A percentile compares a stretch with the other conserved stretches of the same genome.
Conservation (phyloP, 73 alveolate species). For the Paramecium tetraurelia region DNA sequence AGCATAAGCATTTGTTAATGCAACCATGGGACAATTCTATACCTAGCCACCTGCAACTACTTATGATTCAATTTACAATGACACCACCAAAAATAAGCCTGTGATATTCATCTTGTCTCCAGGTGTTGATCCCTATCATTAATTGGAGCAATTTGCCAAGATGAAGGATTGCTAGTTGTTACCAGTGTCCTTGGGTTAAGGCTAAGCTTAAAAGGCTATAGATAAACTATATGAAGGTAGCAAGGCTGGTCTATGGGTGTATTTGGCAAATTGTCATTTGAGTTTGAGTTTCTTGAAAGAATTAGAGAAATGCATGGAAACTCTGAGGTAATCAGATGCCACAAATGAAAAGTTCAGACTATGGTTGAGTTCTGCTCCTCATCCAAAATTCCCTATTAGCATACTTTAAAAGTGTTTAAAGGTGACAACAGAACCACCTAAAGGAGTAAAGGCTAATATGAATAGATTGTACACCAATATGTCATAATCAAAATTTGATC, state of each 20-base stretch:
- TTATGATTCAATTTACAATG: conserved; percentile 90
- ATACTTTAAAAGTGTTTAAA: conserved; percentile 97
- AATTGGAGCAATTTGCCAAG: conserved; percentile 73
- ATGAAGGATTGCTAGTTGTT: conserved; percentile 63
- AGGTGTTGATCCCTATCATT: conserved; percentile 98
- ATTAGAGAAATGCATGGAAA: conserved; percentile 91
- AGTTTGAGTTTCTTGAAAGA: conserved; percentile 87
- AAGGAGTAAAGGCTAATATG: conserved; percentile 99
- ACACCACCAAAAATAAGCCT: conserved; percentile 87
- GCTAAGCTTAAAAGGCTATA: conserved; percentile 82
- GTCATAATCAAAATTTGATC: conserved; percentile 77
- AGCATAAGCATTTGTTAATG: conserved; percentile 86
- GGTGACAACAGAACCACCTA: conserved; percentile 99
- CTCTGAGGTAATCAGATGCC: conserved; percentile 79
- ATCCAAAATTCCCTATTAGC: conserved; percentile 98
- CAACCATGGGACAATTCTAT: conserved; percentile 94
- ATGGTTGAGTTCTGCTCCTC: conserved; percentile 98
- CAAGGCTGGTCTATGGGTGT: conserved; percentile 94
- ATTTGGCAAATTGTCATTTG: conserved; percentile 94
- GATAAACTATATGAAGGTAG: conserved; percentile 84
- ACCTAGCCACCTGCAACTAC: conserved; percentile 94
- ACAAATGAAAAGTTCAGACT: conserved; percentile 96
- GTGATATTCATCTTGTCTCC: conserved; percentile 96
- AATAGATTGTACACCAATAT: conserved; percentile 94
- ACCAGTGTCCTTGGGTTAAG: conserved; percentile 86